Conservation (phyloP, 345 rosid genomes). For the Hirschfeldia incana region DNA sequence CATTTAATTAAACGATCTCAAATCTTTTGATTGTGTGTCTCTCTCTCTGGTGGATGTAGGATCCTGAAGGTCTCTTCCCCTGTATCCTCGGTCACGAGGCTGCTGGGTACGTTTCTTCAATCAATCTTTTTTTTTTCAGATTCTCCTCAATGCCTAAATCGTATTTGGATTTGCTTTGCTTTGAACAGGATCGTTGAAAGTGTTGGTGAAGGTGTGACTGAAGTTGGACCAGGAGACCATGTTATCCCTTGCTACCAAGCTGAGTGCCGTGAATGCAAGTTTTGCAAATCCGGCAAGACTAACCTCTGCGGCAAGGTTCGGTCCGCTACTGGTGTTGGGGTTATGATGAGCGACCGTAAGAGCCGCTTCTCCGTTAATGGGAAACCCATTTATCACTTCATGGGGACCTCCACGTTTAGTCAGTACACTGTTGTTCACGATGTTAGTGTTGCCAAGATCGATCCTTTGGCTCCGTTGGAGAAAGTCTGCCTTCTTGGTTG, state of each 20-base stretch:
- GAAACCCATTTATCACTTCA: conserved; percentile 87
- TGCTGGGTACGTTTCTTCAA: conserved; percentile 66
- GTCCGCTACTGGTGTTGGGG: conserved; percentile 89
- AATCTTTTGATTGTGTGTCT: neutral
- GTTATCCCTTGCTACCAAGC: conserved; percentile 99
- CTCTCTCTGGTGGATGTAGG: conserved; percentile 45
- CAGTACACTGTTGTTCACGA: conserved; percentile 97
- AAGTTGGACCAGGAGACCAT: conserved; percentile 91
- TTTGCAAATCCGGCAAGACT: conserved; percentile 96
- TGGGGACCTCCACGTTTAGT: conserved; percentile 99
- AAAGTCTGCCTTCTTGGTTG: conserved; percentile 99
- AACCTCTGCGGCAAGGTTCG: conserved; percentile 97
- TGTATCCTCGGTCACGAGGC: conserved; percentile 98
- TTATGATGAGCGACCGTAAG: conserved; percentile 91
- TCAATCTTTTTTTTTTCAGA: neutral
- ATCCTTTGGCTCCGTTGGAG: conserved; percentile 88
- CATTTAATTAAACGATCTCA: neutral
- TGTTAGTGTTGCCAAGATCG: conserved; percentile 95
- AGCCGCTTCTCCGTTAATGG: conserved; percentile 88
- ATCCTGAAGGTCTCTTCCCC: conserved; percentile 95
- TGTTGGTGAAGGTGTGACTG: conserved; percentile 95
- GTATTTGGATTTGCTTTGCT: neutral
- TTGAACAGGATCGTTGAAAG: conserved; percentile 81
- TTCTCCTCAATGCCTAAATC: neutral
- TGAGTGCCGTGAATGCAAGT: conserved; percentile 96